Evolutionary conservation across 306 rosid species (phyloP).

Genomic region (Pyrus bretschneideri): DNA sequence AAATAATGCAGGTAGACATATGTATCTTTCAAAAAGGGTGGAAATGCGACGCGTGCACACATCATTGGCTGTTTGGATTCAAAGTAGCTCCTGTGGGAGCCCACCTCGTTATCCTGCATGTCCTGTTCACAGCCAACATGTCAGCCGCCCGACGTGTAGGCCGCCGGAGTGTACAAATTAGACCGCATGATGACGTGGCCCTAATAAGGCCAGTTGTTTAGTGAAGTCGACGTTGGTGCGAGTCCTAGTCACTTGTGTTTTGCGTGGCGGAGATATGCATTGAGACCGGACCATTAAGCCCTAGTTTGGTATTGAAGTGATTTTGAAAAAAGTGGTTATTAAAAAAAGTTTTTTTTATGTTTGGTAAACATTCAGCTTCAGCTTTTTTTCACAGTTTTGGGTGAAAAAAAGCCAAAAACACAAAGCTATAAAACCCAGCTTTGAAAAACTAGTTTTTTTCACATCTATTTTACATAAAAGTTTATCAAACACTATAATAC

Average conservation of each 20-base stretch:
- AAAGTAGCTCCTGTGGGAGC: not conserved
- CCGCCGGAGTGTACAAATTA: not conserved
- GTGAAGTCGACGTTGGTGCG: not conserved
- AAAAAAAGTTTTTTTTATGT: too few species aligned
- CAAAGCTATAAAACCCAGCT: too few species aligned
- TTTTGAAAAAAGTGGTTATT: too few species aligned
- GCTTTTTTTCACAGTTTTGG: too few species aligned
- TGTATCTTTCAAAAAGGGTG: not conserved
- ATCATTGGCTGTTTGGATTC: not conserved
- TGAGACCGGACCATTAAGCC: not conserved
- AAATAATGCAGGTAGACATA: not conserved
- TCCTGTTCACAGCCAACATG: not conserved
- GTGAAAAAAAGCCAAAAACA: too few species aligned
- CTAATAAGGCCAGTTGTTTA: not conserved
- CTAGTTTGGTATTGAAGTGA: too few species aligned
- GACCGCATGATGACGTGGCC: not conserved
- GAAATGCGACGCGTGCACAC: not conserved
- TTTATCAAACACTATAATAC: too few species aligned
- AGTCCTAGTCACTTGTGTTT: conserved; percentile 5
- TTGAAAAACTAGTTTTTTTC: too few species aligned
- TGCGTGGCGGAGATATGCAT: conserved; percentile 12
- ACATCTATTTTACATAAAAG: too few species aligned
- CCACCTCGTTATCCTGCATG: not conserved
- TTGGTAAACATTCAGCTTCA: too few species aligned
- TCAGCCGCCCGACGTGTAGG: not conserved